Conservation (phyloP, 768 basidiomycete genomes). For the Mycena albidolilacea region DNA sequence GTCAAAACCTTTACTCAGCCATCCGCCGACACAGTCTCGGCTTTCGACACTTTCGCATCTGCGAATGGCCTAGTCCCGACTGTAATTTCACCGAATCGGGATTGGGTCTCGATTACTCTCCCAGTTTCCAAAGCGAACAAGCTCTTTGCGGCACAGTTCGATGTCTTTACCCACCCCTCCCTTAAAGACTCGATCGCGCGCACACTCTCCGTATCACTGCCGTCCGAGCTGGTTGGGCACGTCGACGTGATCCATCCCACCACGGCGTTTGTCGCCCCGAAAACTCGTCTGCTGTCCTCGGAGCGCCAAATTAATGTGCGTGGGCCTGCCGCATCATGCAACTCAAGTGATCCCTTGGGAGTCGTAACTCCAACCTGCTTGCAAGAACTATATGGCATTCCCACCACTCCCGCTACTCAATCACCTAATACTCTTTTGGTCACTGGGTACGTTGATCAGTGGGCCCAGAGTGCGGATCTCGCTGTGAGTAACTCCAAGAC, state of each 20-base stretch:
- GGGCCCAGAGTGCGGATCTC: not conserved
- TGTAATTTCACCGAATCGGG: constrained; percentile 7
- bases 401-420: not conserved
- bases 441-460: not conserved
- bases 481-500: not conserved
- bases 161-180: not conserved
- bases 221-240: not conserved
- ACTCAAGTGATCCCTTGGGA: not conserved
- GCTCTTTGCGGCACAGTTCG: not conserved
- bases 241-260: constrained; percentile 25
- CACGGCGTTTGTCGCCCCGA: not conserved
- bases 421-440: not conserved
- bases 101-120: too few relatives aligned
- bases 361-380: not conserved
- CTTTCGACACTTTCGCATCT: not conserved
- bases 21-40: not conserved
- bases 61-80: not conserved
- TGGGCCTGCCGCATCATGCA: not conserved
- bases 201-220: not conserved
- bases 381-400: not conserved
- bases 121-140: not conserved
- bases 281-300: not conserved
- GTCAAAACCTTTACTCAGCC: not conserved
- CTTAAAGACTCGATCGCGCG: not conserved
- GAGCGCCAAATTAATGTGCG: not conserved